Evolutionary conservation across 177 flowering plant species (phyloP).

Genomic region (Vitis hybrid): DNA sequence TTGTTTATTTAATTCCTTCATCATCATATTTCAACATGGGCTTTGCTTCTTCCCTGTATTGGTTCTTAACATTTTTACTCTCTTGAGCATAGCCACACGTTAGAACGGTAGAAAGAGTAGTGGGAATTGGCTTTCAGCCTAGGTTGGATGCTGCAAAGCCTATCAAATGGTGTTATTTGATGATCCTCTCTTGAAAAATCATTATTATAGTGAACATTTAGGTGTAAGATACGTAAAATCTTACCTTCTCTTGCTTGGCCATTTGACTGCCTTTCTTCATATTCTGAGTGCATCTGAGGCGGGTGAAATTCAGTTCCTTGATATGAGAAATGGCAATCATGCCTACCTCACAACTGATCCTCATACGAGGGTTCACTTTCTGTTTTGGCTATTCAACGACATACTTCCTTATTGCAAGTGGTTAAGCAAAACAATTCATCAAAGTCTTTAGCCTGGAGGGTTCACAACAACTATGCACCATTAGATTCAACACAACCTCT

Average conservation of each 20-base stretch:
- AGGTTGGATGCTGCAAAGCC: constrained; percentile 52
- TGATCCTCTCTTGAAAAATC: background rate
- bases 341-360: constrained; percentile 76
- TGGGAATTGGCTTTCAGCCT: constrained; percentile 91
- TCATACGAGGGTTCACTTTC: constrained; percentile 77
- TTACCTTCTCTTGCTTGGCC: background rate
- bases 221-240: background rate
- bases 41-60: background rate
- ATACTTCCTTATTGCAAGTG: constrained; percentile 95
- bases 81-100: constrained; percentile 52
- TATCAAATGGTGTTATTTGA: too few relatives aligned
- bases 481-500: constrained; percentile 65
- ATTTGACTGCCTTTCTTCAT: constrained; percentile 31
- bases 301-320: constrained; percentile 89
- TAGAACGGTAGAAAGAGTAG: constrained; percentile 66
- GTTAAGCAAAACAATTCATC: constrained; percentile 83
- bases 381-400: constrained; percentile 84
- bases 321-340: constrained; percentile 55
- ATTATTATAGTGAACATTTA: background rate
- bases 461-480: constrained; percentile 56
- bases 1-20: constrained; percentile 60
- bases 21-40: constrained; percentile 67
- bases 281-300: constrained; percentile 91
- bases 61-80: too few relatives aligned
- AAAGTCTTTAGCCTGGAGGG: constrained; percentile 83